Base-by-base conservation (phyloP, 2,329 filamentous ascomycete species). In the Colletotrichum higginsianum region DNA sequence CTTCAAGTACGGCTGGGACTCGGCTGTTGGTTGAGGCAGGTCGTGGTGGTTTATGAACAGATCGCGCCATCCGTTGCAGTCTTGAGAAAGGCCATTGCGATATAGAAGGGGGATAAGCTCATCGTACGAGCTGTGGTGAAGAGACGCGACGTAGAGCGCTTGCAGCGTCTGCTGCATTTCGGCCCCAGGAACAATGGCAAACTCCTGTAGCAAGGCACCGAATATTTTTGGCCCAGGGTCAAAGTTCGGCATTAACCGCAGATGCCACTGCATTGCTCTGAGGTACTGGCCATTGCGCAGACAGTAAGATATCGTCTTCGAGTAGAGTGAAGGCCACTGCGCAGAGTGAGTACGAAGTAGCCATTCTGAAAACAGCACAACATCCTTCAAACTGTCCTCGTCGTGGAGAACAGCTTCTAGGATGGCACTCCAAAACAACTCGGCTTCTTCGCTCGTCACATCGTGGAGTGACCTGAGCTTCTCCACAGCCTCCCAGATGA, bases 51-150 rank as follows among this genome's bases (percentile, higher is more conserved):
- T 71, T 42, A 85, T 70, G 15, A 87, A 80, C 4, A 81, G 76
- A 30, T 78, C 78, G 50, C 88, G 84, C 88, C 88, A 90, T n/a
- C 75, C 73, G 12, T 78, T 79, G 8, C 88, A 87, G 18, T 85
- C 73, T 2, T 75, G 75, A 1, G 84, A 84, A 44, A 82, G 78
- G 1, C 88, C 88, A n/a, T 80, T 78, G 5, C 81, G 78, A 74
- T 86, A 89, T 2, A 90, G 79, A 61, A 84, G 78, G 3, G 88
- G 86, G n/a, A 90, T 82, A 9, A 90, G 66, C 23, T 80, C 77
- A 74, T 89, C 87, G 75, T 90, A 90, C 0, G 89, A 74, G 13
- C 77, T 74, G 52, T 82, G 86, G 56, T 85, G 80, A 2, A 75
- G 76, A 56, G 82, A 86, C 21, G 81, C 80, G 11, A 81, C 76